Percentiles rank a stretch among this genome's conserved stretches.
phyloP scores from a whole-genome alignment of 2,329 filamentous ascomycete species.

The Aspergillus felis region DNA sequence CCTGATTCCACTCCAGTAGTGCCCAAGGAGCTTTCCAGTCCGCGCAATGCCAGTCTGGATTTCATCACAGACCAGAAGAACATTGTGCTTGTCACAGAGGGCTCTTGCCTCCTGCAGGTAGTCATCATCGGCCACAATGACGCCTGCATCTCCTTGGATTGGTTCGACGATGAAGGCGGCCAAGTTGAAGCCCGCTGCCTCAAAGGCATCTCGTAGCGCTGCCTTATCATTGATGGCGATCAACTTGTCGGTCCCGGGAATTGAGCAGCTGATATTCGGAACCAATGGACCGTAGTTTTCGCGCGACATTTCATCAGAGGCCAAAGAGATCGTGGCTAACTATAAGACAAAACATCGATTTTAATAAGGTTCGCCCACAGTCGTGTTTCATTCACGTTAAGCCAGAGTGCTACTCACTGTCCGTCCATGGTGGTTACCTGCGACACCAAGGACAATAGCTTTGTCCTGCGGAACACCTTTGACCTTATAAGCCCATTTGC shows the following conservation, averaged over 20 bases:
- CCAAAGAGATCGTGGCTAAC: conserved; percentile 95
- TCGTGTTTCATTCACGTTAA: background rate
- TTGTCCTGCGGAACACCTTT: conserved; percentile 83
- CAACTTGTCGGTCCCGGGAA: conserved; percentile 69
- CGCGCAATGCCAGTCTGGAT: conserved; percentile 97
- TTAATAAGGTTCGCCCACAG: background rate
- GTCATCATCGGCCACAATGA: conserved; percentile 86
- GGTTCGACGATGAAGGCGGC: conserved; percentile 94
- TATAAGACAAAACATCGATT: conserved; percentile 32
- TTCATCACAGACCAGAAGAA: conserved; percentile 94
- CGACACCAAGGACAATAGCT: conserved; percentile 77
- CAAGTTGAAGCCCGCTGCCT: conserved; percentile 75
- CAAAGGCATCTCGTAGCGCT: conserved; percentile 74
- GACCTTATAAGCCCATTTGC: conserved; percentile 97
- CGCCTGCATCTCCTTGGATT: conserved; percentile 95
- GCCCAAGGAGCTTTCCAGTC: conserved; percentile 89
- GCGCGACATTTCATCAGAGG: conserved; percentile 91
- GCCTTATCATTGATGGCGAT: conserved; percentile 84
- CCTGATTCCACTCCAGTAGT: conserved; percentile 91
- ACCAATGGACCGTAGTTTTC: conserved; percentile 97
- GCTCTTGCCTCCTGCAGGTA: conserved; percentile 77
- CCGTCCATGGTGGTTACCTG: conserved; percentile 93
- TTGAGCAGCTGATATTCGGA: conserved; percentile 74
- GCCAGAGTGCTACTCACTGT: conserved; percentile 59
- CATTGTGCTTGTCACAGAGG: conserved; percentile 92